phyloP scores from a whole-genome alignment of 768 basidiomycete species.

The Kwoniella dejecticola region DNA sequence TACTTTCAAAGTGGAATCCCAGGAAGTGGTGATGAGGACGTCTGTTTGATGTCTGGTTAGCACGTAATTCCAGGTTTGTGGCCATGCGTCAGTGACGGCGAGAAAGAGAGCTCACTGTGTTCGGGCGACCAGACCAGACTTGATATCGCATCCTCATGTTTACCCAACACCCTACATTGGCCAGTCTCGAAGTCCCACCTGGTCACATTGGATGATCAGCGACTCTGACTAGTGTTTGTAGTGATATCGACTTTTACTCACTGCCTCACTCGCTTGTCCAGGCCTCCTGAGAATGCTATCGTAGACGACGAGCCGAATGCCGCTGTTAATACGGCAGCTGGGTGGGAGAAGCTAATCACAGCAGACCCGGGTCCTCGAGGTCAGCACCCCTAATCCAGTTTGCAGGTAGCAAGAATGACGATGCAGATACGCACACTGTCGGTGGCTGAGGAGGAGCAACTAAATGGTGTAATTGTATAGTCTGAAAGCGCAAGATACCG shows the following conservation, averaged over 20 bases:
- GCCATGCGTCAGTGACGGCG: background rate
- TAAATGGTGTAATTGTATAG: slow-evolving; percentile 42
- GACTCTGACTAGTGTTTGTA: background rate
- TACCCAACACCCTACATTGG: slow-evolving; percentile 71
- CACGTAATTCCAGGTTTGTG: background rate
- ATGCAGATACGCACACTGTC: slow-evolving; percentile 38
- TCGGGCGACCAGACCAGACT: slow-evolving; percentile 71
- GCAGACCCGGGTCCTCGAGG: too few species aligned
- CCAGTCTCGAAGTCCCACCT: slow-evolving; percentile 79
- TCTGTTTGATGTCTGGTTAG: too few species aligned
- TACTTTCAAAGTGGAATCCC: slow-evolving; percentile 84
- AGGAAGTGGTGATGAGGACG: slow-evolving; percentile 78
- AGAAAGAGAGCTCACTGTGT: slow-evolving; percentile 60
- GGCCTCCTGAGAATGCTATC: slow-evolving; percentile 79
- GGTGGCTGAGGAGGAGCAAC: slow-evolving; percentile 29
- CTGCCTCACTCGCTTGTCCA: slow-evolving; percentile 82
- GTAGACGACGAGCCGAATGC: slow-evolving; percentile 67
- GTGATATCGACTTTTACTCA: slow-evolving; percentile 57
- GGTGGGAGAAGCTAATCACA: slow-evolving; percentile 66
- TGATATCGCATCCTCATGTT: slow-evolving; percentile 78
- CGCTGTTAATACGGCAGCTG: slow-evolving; percentile 83
- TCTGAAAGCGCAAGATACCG: slow-evolving; percentile 22
- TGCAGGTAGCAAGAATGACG: background rate
- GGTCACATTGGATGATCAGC: background rate
- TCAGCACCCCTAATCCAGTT: too few species aligned